Conservation (phyloP, 495 filamentous ascomycete species). For the Cladorrhinum samala region DNA sequence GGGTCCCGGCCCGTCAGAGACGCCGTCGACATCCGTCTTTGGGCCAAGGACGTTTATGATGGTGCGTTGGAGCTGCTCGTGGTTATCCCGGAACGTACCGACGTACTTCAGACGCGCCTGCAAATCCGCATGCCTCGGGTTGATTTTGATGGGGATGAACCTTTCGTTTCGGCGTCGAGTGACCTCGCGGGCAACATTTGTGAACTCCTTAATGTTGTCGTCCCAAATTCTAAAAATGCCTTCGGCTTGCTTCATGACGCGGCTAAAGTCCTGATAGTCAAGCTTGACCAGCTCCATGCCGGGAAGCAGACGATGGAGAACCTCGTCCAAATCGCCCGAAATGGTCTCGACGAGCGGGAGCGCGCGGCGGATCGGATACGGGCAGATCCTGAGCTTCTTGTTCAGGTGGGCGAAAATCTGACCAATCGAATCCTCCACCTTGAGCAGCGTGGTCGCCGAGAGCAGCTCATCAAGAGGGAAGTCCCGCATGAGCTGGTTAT, state of each 20-base stretch:
- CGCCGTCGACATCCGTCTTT: slow-evolving; percentile 48
- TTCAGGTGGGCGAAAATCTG: slow-evolving; percentile 90
- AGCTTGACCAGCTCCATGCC: slow-evolving; percentile 85
- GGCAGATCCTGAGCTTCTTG: slow-evolving; percentile 90
- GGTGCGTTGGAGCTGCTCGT: slow-evolving; percentile 93
- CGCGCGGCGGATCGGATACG: slow-evolving; percentile 87
- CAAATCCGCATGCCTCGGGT: slow-evolving; percentile 72
- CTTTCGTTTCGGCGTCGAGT: slow-evolving; percentile 87
- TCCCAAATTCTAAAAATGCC: slow-evolving; percentile 90
- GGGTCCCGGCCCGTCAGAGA: slow-evolving; percentile 42
- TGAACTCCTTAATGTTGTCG: slow-evolving; percentile 93
- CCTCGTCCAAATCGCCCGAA: slow-evolving; percentile 81
- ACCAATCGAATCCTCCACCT: slow-evolving; percentile 81
- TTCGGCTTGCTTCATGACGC: slow-evolving; percentile 73
- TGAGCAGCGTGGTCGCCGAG: slow-evolving; percentile 81
- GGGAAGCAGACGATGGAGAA: slow-evolving; percentile 76
- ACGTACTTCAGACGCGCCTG: slow-evolving; percentile 90
- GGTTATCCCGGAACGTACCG: slow-evolving; percentile 85
- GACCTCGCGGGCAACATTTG: slow-evolving; percentile 89
- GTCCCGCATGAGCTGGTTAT: slow-evolving; percentile 96
- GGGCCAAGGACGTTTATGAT: slow-evolving; percentile 91
- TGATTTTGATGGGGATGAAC: slow-evolving; percentile 97
- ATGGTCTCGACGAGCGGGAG: slow-evolving; percentile 97
- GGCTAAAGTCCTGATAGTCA: slow-evolving; percentile 83
- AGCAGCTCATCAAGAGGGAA: slow-evolving; percentile 93